Percentiles rank a stretch among this genome's conserved stretches.
These are phyloP conservation scores for Euphorbia lathyris DNA, from an alignment of 345 rosid species.

Conservation along the genomic window DNA sequence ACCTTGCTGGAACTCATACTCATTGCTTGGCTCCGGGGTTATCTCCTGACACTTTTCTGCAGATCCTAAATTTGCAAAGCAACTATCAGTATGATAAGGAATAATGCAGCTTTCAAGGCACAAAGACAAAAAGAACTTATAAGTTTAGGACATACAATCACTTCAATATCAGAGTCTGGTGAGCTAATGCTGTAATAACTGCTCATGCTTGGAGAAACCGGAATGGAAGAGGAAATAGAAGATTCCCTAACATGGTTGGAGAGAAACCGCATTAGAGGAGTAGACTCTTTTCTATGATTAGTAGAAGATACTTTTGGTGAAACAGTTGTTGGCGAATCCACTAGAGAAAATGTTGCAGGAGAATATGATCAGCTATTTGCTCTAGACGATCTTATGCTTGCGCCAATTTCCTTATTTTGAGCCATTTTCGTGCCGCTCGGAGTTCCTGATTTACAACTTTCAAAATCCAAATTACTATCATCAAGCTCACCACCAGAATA, in stretches of 20 bases:
- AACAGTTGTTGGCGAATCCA: conserved; percentile 35
- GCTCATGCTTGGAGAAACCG: conserved; percentile 26
- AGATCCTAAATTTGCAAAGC: conserved; percentile 23
- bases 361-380: conserved; percentile 18
- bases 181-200: conserved; percentile 35
- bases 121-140: no score
- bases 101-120: not conserved
- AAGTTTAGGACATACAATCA: conserved; percentile 17
- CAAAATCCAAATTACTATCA: conserved; percentile 27
- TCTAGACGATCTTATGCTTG: conserved; percentile 17
- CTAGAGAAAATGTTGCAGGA: conserved; percentile 32
- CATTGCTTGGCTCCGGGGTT: conserved; percentile 14
- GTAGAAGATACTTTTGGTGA: conserved; percentile 36
- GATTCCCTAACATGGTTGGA: conserved; percentile 32
- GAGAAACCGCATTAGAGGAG: conserved; percentile 28
- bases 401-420: conserved; percentile 17
- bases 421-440: conserved; percentile 21
- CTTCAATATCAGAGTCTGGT: conserved; percentile 41
- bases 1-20: conserved; percentile 33
- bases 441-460: conserved; percentile 15
- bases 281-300: conserved; percentile 28
- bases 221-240: conserved; percentile 26
- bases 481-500: conserved; percentile 36
- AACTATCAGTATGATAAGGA: conserved; percentile 12
- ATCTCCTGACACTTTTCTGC: conserved; percentile 21